phyloP scores from a whole-genome alignment of 306 rosid genomes.

The Quillaja saponaria region DNA sequence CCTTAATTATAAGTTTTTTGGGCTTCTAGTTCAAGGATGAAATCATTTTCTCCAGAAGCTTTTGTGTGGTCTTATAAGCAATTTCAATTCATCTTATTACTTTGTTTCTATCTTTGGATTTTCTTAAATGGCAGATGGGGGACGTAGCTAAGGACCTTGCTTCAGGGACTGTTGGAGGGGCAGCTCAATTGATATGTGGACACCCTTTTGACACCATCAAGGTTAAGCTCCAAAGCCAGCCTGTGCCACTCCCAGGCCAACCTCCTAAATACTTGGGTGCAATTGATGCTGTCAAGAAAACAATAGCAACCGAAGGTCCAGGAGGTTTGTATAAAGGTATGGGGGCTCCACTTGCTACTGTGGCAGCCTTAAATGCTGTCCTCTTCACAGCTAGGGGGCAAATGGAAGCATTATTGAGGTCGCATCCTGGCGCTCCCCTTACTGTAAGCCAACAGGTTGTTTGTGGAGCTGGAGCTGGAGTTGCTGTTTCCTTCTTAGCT shows the following conservation, averaged over 20 bases:
- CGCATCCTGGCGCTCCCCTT: conserved; percentile 73
- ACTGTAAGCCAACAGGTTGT: conserved; percentile 70
- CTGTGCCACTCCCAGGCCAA: conserved; percentile 82
- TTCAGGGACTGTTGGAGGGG: conserved; percentile 92
- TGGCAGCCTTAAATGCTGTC: conserved; percentile 93
- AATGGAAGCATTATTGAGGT: conserved; percentile 70
- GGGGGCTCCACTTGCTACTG: conserved; percentile 99
- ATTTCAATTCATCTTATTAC: not conserved
- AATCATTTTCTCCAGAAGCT: not conserved
- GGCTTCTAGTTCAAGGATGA: not conserved
- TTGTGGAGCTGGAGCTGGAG: conserved; percentile 92
- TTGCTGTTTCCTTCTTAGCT: conserved; percentile 90
- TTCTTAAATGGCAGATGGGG: conserved; percentile 62
- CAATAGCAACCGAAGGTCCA: conserved; percentile 87
- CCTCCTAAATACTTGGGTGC: conserved; percentile 77
- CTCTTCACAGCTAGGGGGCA: conserved; percentile 89
- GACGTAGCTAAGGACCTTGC: conserved; percentile 89
- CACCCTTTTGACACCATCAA: conserved; percentile 98
- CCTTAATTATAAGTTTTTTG: no score
- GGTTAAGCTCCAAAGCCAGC: conserved; percentile 99
- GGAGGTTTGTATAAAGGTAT: conserved; percentile 94
- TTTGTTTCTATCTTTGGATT: conserved; percentile 1
- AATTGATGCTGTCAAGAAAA: conserved; percentile 90
- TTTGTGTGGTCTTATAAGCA: no score
- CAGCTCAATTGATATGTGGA: conserved; percentile 81